phyloP scores from a whole-genome alignment of 352 stramenopile genomes.

The Salisapilia sapeloensis region DNA sequence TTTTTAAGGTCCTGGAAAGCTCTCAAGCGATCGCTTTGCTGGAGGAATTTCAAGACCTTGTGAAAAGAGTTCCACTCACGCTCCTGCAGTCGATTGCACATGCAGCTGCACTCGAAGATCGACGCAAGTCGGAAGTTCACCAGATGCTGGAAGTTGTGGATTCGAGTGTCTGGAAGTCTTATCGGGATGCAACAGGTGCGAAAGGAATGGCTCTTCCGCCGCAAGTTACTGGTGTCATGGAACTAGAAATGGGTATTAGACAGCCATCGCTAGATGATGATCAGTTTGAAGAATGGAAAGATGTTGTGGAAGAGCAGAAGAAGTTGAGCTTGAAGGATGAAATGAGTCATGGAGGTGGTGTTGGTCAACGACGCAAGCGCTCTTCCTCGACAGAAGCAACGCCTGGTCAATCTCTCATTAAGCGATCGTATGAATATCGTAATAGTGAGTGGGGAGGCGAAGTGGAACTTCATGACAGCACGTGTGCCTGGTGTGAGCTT shows the following conservation, averaged over 20 bases:
- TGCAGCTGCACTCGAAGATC: too few relatives aligned
- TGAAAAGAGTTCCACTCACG: too few relatives aligned
- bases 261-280: slow-evolving; percentile 17
- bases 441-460: slow-evolving; percentile 80
- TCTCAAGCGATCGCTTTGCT: too few relatives aligned
- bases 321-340: neutral
- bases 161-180: slow-evolving; percentile 64
- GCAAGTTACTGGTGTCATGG: slow-evolving; percentile 43
- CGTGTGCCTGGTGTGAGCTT: slow-evolving; percentile 50
- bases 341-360: neutral
- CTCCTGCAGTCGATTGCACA: too few relatives aligned
- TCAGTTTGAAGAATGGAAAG: slow-evolving; percentile 31
- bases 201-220: slow-evolving; percentile 45
- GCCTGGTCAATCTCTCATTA: slow-evolving; percentile 6
- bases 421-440: slow-evolving; percentile 54
- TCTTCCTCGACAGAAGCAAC: slow-evolving; percentile 1
- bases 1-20: too few relatives aligned
- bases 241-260: slow-evolving; percentile 35
- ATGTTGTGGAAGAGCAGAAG: neutral
- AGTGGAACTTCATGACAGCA: slow-evolving; percentile 70
- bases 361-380: neutral
- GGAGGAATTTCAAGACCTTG: too few relatives aligned
- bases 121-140: slow-evolving; percentile 40
- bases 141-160: slow-evolving; percentile 69
- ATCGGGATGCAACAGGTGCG: slow-evolving; percentile 34